Evolutionary conservation across 1,284 basidiomycete genomes (phyloP).

Genomic region (Ceratobasidium papillatum): DNA sequence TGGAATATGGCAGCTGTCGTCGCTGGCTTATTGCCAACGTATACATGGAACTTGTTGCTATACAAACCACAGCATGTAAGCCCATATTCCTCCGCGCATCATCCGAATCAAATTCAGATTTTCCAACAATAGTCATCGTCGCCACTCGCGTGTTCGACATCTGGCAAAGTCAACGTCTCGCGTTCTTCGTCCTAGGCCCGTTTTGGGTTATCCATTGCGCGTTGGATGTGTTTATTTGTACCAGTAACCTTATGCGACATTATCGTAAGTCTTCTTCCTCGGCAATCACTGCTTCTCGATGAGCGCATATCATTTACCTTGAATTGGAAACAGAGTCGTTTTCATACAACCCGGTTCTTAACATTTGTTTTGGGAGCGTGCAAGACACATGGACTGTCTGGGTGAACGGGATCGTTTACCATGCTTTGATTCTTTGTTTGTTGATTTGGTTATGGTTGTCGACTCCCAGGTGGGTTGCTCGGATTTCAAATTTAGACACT

Average conservation of each 20-base stretch:
- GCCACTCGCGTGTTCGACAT: conserved; percentile 16
- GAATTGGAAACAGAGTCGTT: neutral
- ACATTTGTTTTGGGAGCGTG: neutral
- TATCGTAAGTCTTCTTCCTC: neutral
- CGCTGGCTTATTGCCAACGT: neutral
- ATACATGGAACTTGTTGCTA: conserved; percentile 3
- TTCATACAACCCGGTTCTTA: neutral
- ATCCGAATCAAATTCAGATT: neutral
- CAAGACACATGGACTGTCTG: conserved; percentile 12
- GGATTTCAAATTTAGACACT: neutral
- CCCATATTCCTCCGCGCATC: neutral
- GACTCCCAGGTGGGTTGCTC: conserved; percentile 13
- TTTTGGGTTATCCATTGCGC: conserved; percentile 8
- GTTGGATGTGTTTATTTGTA: conserved; percentile 1
- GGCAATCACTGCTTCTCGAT: neutral
- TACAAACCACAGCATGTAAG: conserved; percentile 24
- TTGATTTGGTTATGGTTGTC: conserved; percentile 26
- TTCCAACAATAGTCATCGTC: neutral
- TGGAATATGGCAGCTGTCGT: neutral
- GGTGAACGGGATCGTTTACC: conserved; percentile 27
- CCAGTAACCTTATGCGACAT: neutral
- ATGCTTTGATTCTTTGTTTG: conserved; percentile 8
- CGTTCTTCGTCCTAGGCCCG: conserved; percentile 1
- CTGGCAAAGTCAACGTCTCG: conserved; percentile 4
- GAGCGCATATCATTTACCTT: too few relatives aligned